These are phyloP conservation scores for Przewalskia tangutica DNA, from an alignment of 257 asterid genomes.

Conservation along the genomic window DNA sequence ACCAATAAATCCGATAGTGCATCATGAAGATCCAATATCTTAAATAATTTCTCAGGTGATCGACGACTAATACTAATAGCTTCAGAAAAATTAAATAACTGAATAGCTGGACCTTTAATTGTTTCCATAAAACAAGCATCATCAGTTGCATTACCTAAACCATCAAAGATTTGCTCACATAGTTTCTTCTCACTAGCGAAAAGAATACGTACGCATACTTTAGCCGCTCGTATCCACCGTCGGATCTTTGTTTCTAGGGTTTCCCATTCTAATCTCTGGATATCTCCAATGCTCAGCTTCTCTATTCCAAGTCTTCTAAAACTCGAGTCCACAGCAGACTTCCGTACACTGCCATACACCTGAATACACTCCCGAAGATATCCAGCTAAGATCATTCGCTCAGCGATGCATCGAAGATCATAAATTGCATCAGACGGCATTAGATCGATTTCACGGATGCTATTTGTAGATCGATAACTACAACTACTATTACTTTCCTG, in stretches of 20 bases:
- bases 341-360: slow-evolving; percentile 78
- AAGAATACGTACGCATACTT: slow-evolving; percentile 55
- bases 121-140: slow-evolving; percentile 79
- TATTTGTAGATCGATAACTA: slow-evolving; percentile 42
- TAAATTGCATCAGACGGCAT: slow-evolving; percentile 53
- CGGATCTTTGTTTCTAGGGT: slow-evolving; percentile 69
- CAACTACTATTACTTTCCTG: slow-evolving; percentile 53
- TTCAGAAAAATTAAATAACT: slow-evolving; percentile 75
- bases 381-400: slow-evolving; percentile 63
- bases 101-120: slow-evolving; percentile 73
- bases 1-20: slow-evolving; percentile 66
- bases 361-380: slow-evolving; percentile 72
- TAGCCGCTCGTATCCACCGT: slow-evolving; percentile 75
- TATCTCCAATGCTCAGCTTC: slow-evolving; percentile 72
- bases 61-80: slow-evolving; percentile 72
- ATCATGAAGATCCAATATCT: slow-evolving; percentile 78
- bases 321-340: slow-evolving; percentile 51
- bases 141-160: slow-evolving; percentile 40
- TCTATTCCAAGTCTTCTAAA: slow-evolving; percentile 52
- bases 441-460: slow-evolving; percentile 69
- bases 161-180: slow-evolving; percentile 67
- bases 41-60: slow-evolving; percentile 86
- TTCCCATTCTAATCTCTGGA: slow-evolving; percentile 85
- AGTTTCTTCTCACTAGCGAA: slow-evolving; percentile 70
- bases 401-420: slow-evolving; percentile 80